A percentile compares a stretch with the other conserved stretches of the same genome.
Evolutionary conservation across 1,284 basidiomycete genomes (phyloP).

Genomic region (Paramarasmius palmivorus): DNA sequence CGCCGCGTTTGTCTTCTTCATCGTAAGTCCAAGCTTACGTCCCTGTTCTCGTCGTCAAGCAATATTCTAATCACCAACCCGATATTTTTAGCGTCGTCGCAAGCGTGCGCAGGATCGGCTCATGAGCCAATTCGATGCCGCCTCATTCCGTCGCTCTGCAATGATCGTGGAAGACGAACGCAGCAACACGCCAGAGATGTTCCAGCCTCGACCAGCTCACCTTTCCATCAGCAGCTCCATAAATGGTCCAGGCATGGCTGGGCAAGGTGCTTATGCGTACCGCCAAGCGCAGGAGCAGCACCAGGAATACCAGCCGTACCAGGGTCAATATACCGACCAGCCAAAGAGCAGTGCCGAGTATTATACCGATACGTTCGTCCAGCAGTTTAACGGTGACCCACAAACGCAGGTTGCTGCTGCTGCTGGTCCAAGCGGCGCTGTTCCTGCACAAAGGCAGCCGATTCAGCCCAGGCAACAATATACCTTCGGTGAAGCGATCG

Average conservation of each 20-base stretch:
- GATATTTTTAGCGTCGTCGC: constrained; percentile 14
- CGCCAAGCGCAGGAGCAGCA: constrained; percentile 1
- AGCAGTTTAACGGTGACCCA: neutral
- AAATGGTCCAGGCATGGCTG: constrained; percentile 7
- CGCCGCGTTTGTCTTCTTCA: constrained; percentile 12
- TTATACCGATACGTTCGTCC: neutral
- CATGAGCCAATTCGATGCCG: constrained; percentile 18
- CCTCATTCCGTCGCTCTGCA: constrained; percentile 20
- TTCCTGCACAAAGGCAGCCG: neutral
- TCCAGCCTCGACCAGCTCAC: neutral
- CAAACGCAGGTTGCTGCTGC: neutral
- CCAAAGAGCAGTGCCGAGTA: constrained; percentile 3
- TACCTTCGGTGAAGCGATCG: neutral
- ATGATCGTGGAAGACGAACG: constrained; percentile 18
- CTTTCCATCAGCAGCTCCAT: neutral
- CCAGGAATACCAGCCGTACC: neutral
- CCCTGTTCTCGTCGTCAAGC: neutral
- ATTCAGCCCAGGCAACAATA: constrained; percentile 6
- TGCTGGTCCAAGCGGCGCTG: too few species aligned
- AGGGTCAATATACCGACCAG: constrained; percentile 6
- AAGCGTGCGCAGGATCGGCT: constrained; percentile 7
- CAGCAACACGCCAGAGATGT: constrained; percentile 2
- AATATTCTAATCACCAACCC: neutral
- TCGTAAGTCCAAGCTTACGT: constrained; percentile 14
- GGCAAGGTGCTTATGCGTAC: constrained; percentile 5